Base-by-base conservation (phyloP, 371 early-diverging fungal genomes). In the Mycotypha africana region DNA sequence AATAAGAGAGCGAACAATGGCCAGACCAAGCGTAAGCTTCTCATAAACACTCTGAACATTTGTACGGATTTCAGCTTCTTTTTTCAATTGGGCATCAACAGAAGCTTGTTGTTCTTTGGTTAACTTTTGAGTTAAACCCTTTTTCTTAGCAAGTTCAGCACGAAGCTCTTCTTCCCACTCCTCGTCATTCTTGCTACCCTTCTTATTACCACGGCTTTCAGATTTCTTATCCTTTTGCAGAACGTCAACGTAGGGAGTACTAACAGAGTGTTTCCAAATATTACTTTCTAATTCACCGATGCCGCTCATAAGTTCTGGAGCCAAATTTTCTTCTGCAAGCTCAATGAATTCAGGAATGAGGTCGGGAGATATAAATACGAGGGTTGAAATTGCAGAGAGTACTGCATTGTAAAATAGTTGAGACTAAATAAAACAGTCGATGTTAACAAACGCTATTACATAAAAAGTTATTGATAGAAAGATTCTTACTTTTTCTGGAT, bases 161-260 rank as follows among this genome's bases (percentile, higher is more conserved):
- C 81, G 84, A 25, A 92, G 58, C 42, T 94, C 89, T 34, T 78
- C 80, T 65, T 89, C 93, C 90, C 91, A 92, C 47, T 86, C 79
- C 47, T 91, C 85, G 32, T 85, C 86, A 19, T 78, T 81, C 46
- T 72, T 69, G 41, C 79, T 74, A 38, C 76, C 72, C 25, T 74
- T 65, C 51, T 70, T 62, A n/a, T n/a, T n/a, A 49, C 71, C 67
- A 25, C 81, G 77, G 14, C 61, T 63, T 12, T 60, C 76, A 45
- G 56, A 59, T 52, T 74, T 71, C 48, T 65, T 70, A 24, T 74
- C 73, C 32, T 67, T 71, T 51, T 70, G 67, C 32, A 69, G 51
- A 34, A 69, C 82, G 58, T 89, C 85, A 19, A 80, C 74, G 60
- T 62, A 87, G 11, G 86, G 55, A 23, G 74, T 73, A 11, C 81